Evolutionary conservation across 257 asterid genomes (phyloP).

Genomic region (Cinchona pubescens): DNA sequence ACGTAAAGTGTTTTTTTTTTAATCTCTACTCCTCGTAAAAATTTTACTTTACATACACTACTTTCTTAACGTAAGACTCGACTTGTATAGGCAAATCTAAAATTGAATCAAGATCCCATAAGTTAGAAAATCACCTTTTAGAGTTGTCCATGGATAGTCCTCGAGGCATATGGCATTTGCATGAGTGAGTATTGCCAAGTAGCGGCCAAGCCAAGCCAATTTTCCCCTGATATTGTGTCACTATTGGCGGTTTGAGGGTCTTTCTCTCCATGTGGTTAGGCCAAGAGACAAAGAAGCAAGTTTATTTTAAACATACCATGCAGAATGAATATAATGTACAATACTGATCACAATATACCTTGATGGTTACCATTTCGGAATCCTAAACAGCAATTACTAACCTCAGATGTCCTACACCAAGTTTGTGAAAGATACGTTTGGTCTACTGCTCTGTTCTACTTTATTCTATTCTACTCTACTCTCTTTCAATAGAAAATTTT

Average conservation of each 20-base stretch:
- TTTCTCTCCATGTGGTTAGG: constrained; percentile 32
- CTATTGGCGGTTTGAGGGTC: constrained; percentile 46
- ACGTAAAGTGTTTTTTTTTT: no score
- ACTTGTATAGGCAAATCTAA: no score
- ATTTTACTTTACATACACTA: no score
- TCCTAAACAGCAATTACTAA: constrained; percentile 16
- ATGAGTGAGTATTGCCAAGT: constrained; percentile 29
- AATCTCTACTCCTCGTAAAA: no score
- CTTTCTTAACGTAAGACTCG: no score
- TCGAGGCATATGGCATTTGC: constrained; percentile 14
- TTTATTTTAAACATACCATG: no score
- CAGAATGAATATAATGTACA: background rate
- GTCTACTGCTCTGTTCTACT: no score
- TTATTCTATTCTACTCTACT: no score
- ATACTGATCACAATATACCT: background rate
- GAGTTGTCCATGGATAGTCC: no score
- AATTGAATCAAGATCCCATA: no score
- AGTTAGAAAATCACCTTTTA: no score
- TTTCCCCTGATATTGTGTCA: constrained; percentile 4
- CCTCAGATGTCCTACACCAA: constrained; percentile 14
- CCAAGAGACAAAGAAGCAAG: constrained; percentile 17
- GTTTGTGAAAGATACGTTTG: constrained; percentile 31
- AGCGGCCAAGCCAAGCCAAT: constrained; percentile 62
- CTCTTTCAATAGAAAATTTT: no score
- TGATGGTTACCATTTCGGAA: constrained; percentile 5